These are phyloP conservation scores for Cubamyces sp. DNA, from an alignment of 768 basidiomycete species.

Conservation along the genomic window DNA sequence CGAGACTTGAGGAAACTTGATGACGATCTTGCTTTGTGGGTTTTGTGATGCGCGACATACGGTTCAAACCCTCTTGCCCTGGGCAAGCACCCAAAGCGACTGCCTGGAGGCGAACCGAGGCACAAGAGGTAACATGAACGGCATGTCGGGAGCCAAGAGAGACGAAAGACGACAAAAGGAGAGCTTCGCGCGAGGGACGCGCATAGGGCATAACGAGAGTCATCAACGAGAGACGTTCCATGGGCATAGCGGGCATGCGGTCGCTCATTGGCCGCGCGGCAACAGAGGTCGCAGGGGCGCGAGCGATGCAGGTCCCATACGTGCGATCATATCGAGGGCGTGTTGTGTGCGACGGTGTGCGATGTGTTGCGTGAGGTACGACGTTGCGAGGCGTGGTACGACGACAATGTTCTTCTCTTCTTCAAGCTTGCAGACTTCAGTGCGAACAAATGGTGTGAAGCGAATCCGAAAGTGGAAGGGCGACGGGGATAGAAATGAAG, in stretches of 20 bases:
- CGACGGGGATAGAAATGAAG: not conserved
- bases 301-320: slow-evolving; percentile 3
- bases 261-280: not conserved
- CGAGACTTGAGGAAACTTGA: not conserved
- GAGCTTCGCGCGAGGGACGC: slow-evolving; percentile 12
- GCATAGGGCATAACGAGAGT: slow-evolving; percentile 29
- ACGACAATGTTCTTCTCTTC: slow-evolving; percentile 8
- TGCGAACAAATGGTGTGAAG: not conserved
- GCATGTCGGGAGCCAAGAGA: not conserved
- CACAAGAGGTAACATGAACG: not conserved
- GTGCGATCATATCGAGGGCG: slow-evolving; percentile 18
- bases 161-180: slow-evolving; percentile 12
- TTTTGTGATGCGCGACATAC: slow-evolving; percentile 7
- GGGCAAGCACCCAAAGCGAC: not conserved
- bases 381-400: slow-evolving; percentile 3
- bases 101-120: not conserved
- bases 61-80: not conserved
- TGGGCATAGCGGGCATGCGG: slow-evolving; percentile 24
- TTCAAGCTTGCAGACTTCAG: slow-evolving; percentile 1
- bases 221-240: slow-evolving; percentile 26
- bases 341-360: not conserved
- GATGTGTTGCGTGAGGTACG: not conserved
- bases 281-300: not conserved
- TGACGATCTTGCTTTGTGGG: slow-evolving; percentile 8
- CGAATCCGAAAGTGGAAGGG: not conserved